These are phyloP conservation scores for Termitomyces sp. DNA, from an alignment of 768 basidiomycete species.

Conservation along the genomic window DNA sequence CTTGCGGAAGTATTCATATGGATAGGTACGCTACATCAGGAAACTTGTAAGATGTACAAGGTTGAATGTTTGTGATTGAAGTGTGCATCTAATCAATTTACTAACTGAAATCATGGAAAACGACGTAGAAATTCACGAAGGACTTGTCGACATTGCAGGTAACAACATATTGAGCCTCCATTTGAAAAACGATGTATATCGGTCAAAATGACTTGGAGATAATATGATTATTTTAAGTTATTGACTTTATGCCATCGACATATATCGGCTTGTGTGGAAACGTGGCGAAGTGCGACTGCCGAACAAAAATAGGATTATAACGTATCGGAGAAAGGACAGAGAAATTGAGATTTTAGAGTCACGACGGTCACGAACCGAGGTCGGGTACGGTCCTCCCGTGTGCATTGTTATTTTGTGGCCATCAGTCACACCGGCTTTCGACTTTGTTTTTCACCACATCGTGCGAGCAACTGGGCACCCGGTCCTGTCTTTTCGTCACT, in stretches of 20 bases:
- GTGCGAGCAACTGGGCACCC: not conserved
- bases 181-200: not conserved
- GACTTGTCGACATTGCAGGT: not conserved
- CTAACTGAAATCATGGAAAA: not conserved
- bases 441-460: constrained; percentile 19
- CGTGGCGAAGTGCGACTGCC: not conserved
- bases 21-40: not conserved
- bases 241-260: not conserved
- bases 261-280: not conserved
- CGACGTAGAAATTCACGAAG: not conserved
- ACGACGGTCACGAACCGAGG: constrained; percentile 15
- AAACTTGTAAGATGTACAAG: not conserved
- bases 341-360: constrained; percentile 13
- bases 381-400: constrained; percentile 9
- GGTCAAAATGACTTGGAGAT: not conserved
- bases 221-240: not conserved
- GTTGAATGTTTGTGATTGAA: not conserved
- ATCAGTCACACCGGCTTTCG: constrained; percentile 19
- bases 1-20: not conserved
- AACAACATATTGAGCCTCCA: not conserved
- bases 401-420: constrained; percentile 12
- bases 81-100: not conserved
- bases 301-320: constrained; percentile 2
- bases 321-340: constrained; percentile 1
- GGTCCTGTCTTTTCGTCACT: not conserved